Evolutionary conservation across 371 early-diverging fungal species (phyloP).

Genomic region (Lichtheimia corymbifera): DNA sequence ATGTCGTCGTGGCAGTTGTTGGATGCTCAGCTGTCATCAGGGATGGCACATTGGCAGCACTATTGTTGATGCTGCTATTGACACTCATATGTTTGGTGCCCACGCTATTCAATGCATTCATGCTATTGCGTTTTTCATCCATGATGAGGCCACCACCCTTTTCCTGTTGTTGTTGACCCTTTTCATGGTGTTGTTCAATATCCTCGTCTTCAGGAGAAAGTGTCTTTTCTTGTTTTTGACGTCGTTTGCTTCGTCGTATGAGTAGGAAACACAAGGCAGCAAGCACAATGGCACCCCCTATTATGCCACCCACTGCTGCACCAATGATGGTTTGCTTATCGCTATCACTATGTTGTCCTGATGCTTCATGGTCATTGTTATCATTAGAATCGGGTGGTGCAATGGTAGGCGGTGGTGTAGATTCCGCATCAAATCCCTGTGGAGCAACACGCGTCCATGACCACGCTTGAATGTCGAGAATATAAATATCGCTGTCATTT

Average conservation of each 20-base stretch:
- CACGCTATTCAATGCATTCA: background rate
- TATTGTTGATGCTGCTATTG: background rate
- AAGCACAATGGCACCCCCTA: slow-evolving; percentile 10
- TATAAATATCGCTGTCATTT: slow-evolving; percentile 26
- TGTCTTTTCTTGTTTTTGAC: slow-evolving; percentile 3
- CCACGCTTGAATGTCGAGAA: slow-evolving; percentile 24
- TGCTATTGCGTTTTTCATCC: background rate
- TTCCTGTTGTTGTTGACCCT: background rate
- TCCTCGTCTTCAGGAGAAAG: background rate
- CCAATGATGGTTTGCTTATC: slow-evolving; percentile 9
- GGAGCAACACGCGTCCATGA: slow-evolving; percentile 22
- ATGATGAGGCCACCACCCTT: background rate
- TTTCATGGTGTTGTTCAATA: slow-evolving; percentile 2
- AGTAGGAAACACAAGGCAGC: slow-evolving; percentile 8
- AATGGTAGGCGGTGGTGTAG: background rate
- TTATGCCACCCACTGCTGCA: slow-evolving; percentile 14
- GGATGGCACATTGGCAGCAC: background rate
- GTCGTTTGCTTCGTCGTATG: slow-evolving; percentile 2
- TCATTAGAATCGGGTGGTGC: background rate
- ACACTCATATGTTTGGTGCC: no score
- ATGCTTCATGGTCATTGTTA: background rate
- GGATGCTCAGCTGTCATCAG: slow-evolving; percentile 1
- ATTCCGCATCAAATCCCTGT: background rate
- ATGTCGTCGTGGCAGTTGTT: background rate
- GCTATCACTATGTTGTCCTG: background rate